Conservation (phyloP, 176 grass and related monocot genomes). For the Alloteropsis semialata region DNA sequence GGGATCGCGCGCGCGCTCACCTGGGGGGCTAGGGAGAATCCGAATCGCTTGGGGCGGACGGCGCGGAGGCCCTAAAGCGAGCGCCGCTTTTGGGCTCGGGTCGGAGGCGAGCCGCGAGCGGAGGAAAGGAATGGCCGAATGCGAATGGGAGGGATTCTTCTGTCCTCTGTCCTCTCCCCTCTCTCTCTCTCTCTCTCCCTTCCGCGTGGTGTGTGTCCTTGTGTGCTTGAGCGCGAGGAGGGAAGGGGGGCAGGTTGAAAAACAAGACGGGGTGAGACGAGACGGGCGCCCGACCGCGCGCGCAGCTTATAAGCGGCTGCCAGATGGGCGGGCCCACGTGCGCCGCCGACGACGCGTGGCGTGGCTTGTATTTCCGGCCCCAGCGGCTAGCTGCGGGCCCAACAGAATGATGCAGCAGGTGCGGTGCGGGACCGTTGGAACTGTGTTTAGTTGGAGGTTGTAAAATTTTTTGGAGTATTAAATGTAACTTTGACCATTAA, state of each 20-base stretch:
- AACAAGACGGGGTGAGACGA: neutral
- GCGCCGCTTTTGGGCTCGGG: neutral
- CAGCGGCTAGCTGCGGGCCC: slow-evolving; percentile 13
- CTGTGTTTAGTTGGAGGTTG: too few relatives aligned
- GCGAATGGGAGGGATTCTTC: neutral
- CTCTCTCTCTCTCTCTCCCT: neutral
- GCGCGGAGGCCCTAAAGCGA: neutral
- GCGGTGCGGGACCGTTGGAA: neutral
- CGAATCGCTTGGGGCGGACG: slow-evolving; percentile 21
- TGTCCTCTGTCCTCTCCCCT: too few relatives aligned
- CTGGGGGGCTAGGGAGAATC: slow-evolving; percentile 6
- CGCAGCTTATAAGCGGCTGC: neutral
- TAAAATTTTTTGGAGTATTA: too few relatives aligned
- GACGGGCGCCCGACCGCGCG: neutral
- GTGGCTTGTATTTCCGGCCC: neutral
- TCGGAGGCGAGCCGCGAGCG: neutral
- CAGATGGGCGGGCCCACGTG: slow-evolving; percentile 22
- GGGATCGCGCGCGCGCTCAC: slow-evolving; percentile 24
- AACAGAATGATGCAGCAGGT: slow-evolving; percentile 15
- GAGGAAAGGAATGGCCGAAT: slow-evolving; percentile 4
- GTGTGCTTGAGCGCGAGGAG: slow-evolving; percentile 11
- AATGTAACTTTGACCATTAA: too few relatives aligned
- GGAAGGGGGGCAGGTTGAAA: neutral
- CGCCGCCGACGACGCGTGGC: slow-evolving; percentile 33
- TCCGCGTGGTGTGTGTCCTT: neutral